Evolutionary conservation across 1,139 yeast genomes (phyloP), one percentile per base, ranked within the genome.

Genomic region (Wickerhamomyces sp.): DNA sequence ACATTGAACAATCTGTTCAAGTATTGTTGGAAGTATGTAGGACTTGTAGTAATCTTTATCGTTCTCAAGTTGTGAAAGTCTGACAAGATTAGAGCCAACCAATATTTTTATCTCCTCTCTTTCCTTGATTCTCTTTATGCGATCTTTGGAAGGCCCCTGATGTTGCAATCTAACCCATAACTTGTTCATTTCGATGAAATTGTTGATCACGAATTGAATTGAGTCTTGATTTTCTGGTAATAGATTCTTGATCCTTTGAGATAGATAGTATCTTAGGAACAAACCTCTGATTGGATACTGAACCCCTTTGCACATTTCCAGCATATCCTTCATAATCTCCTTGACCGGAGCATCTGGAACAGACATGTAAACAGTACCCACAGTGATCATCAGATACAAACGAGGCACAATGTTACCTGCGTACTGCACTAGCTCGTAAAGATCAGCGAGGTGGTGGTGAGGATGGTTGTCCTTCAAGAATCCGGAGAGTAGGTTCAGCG

Each of bases 241-340:
- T 43, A 84, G 66, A 52, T 81, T 83, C 52, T 89, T 84, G 16
- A 89, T 83, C 46, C 90, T 71, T 59, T 92, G 97, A 5, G 92
- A 80, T 35, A 92, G 67, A 59, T 88, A 92, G 65, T 92, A 90
- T 40, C 98, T 70, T 54, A 94, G 67, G 60, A 92, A 92, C 45
- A 92, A 67, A 1, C 98, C 98, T 45, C 92, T 68, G 27, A 88
- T 78, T 0, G 98, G 98, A 58, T 88, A 94, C 62, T 92, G 98
- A 2, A 90, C 96, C n/a, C 97, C 98, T 32, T 95, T 76, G 49
- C 96, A 84, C 98, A 92, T 92, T 61, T 94, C 98, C 59, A 92
- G 82, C 95, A 94, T 83, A 59, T 92, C 98, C 59, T 85, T 87
- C 80, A 92, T 77, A 42, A 94, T 83, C 51, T 90, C 97, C 58